A percentile compares a stretch with the other conserved stretches of the same genome.
These are phyloP conservation scores for Aureobasidium mangrovei DNA, from an alignment of 2,329 filamentous ascomycete species.

Conservation along the genomic window DNA sequence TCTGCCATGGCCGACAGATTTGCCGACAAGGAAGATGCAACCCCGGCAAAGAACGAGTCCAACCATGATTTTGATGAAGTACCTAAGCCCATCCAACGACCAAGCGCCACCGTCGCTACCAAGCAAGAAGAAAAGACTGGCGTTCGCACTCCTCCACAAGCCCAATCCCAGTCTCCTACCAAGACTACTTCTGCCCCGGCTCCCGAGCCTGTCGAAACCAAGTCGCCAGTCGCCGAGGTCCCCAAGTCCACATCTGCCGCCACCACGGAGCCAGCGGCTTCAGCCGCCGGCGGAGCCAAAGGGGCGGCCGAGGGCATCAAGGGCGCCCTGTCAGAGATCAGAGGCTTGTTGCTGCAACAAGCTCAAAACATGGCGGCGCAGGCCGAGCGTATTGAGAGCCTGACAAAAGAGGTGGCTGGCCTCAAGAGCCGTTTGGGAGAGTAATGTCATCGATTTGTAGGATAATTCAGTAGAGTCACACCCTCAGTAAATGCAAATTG, in stretches of 20 bases:
- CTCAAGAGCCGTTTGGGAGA: slow-evolving; percentile 65
- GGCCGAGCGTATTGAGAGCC: slow-evolving; percentile 65
- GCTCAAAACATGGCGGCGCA: slow-evolving; percentile 36
- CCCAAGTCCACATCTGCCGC: slow-evolving; percentile 10
- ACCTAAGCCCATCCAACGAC: slow-evolving; percentile 61
- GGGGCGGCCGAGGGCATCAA: slow-evolving; percentile 48
- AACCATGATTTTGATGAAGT: slow-evolving; percentile 82
- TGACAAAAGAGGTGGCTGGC: slow-evolving; percentile 71
- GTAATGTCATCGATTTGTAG: neutral
- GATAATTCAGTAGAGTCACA: neutral
- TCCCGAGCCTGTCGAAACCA: slow-evolving; percentile 18
- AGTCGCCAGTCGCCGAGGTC: slow-evolving; percentile 17
- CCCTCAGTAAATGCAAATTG: too few species aligned
- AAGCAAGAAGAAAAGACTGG: slow-evolving; percentile 34
- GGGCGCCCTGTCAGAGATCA: slow-evolving; percentile 66
- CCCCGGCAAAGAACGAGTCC: slow-evolving; percentile 52
- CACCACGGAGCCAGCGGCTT: slow-evolving; percentile 15
- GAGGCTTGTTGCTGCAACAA: slow-evolving; percentile 57
- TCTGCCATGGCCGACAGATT: slow-evolving; percentile 78
- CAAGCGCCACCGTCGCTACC: slow-evolving; percentile 26
- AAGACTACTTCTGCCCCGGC: slow-evolving; percentile 23
- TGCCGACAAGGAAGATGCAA: slow-evolving; percentile 59
- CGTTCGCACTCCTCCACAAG: slow-evolving; percentile 26
- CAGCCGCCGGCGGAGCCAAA: slow-evolving; percentile 28
- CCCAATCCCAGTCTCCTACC: slow-evolving; percentile 15